Evolutionary conservation across 306 rosid genomes (phyloP).

Genomic region (Calophaca sinica): DNA sequence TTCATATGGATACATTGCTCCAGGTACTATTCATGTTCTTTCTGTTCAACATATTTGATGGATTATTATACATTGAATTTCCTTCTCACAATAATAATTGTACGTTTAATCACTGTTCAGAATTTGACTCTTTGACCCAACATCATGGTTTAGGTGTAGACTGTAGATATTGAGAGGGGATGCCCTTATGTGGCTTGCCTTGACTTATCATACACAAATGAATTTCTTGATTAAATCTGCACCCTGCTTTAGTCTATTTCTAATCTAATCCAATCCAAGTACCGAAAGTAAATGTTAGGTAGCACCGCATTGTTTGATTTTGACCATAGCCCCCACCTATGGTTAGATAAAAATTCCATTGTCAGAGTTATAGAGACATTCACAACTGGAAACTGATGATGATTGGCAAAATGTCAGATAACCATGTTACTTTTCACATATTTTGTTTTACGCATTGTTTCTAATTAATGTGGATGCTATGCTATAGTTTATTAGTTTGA

Average conservation of each 20-base stretch:
- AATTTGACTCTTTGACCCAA: conserved; percentile 45
- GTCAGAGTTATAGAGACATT: conserved; percentile 19
- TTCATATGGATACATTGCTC: conserved; percentile 97
- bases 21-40: conserved; percentile 61
- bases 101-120: conserved; percentile 32
- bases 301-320: conserved; percentile 43
- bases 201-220: conserved; percentile 40
- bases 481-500: background rate
- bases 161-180: conserved; percentile 41
- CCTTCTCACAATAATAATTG: conserved; percentile 42
- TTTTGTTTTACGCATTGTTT: conserved; percentile 26
- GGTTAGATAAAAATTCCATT: conserved; percentile 21
- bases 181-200: conserved; percentile 41
- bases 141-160: conserved; percentile 41
- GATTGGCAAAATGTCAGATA: conserved; percentile 33
- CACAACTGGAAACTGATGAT: conserved; percentile 29
- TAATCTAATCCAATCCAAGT: conserved; percentile 39
- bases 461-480: background rate
- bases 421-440: background rate
- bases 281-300: conserved; percentile 52
- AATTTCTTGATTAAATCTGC: conserved; percentile 15
- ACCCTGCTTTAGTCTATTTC: conserved; percentile 26
- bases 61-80: conserved; percentile 22
- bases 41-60: conserved; percentile 24
- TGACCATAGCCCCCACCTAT: conserved; percentile 47